Percentiles rank a stretch among this genome's conserved stretches.
Conservation (phyloP, 352 stramenopile genomes). For the Aphanomyces stellatus region DNA sequence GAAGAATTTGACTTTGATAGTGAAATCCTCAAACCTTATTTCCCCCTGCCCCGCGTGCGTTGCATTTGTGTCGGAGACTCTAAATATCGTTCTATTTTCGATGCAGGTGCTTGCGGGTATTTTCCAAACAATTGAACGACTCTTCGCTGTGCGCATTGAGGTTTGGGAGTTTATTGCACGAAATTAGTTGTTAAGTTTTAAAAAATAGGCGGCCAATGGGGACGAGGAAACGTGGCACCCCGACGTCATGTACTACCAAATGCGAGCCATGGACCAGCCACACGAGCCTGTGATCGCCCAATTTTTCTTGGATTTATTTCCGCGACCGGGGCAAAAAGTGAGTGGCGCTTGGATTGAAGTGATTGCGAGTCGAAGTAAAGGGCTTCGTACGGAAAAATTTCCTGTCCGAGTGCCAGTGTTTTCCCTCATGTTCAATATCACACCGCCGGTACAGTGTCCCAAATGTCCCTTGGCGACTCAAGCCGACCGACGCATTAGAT, state of each 20-base stretch:
- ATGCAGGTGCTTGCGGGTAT: constrained; percentile 85
- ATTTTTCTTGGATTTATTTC: constrained; percentile 97
- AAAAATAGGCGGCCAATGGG: constrained; percentile 38
- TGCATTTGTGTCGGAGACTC: background rate
- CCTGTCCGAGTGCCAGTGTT: constrained; percentile 84
- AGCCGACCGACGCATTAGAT: too few relatives aligned
- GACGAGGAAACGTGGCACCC: constrained; percentile 84
- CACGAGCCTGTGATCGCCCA: constrained; percentile 82
- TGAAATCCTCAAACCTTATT: constrained; percentile 97
- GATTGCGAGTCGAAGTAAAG: constrained; percentile 90
- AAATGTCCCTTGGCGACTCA: too few relatives aligned
- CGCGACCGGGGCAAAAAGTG: constrained; percentile 94
- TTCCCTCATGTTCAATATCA: constrained; percentile 97
- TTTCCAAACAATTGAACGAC: constrained; percentile 88
- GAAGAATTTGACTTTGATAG: constrained; percentile 93
- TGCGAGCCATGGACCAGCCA: background rate
- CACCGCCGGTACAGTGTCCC: constrained; percentile 86
- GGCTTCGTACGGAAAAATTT: constrained; percentile 65
- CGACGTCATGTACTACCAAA: constrained; percentile 92
- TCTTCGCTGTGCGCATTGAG: constrained; percentile 94
- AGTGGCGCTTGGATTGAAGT: constrained; percentile 97
- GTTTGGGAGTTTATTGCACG: constrained; percentile 23
- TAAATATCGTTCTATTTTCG: background rate
- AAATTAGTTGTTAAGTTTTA: background rate
- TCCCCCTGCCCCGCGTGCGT: constrained; percentile 79